These are phyloP conservation scores for Hypholoma fasciculare DNA, from an alignment of 768 basidiomycete species.

Conservation along the genomic window DNA sequence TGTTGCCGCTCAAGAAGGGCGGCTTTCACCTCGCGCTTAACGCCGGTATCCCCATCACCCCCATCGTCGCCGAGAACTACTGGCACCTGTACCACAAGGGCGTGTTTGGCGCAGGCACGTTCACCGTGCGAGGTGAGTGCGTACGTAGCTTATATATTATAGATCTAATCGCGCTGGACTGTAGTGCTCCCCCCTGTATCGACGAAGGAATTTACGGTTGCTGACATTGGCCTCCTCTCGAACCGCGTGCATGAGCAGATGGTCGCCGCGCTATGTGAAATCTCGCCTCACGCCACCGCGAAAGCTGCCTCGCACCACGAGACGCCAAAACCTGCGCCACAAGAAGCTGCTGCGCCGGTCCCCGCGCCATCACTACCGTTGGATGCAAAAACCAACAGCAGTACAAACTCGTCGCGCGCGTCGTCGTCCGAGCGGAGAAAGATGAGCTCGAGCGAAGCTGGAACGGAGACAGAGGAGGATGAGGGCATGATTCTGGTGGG, in stretches of 20 bases:
- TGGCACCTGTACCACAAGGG: constrained; percentile 81
- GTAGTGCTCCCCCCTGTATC: constrained; percentile 88
- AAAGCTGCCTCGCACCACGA: constrained; percentile 5
- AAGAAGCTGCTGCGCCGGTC: not conserved
- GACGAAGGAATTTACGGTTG: constrained; percentile 67
- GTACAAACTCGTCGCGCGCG: constrained; percentile 33
- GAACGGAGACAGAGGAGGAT: constrained; percentile 78
- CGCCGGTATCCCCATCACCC: constrained; percentile 87
- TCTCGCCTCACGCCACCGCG: constrained; percentile 45
- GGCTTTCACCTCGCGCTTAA: constrained; percentile 96
- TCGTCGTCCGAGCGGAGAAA: constrained; percentile 29
- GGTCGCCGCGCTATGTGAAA: constrained; percentile 74
- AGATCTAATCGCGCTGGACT: constrained; percentile 5
- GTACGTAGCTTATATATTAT: not conserved
- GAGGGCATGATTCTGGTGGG: constrained; percentile 82
- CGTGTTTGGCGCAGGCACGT: constrained; percentile 69
- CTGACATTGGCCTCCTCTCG: constrained; percentile 70
- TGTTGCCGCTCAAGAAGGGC: constrained; percentile 96
- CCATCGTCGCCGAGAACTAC: constrained; percentile 94
- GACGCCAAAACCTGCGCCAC: not conserved
- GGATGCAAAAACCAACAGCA: constrained; percentile 10
- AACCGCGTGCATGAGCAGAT: constrained; percentile 74
- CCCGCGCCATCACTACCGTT: constrained; percentile 8
- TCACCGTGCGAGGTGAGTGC: constrained; percentile 79
- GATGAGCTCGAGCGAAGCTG: constrained; percentile 58